Percentiles rank a stretch among this genome's conserved stretches.
These are phyloP conservation scores for Stereocaulon alpinum DNA, from an alignment of 495 filamentous ascomycete species.

Conservation along the genomic window DNA sequence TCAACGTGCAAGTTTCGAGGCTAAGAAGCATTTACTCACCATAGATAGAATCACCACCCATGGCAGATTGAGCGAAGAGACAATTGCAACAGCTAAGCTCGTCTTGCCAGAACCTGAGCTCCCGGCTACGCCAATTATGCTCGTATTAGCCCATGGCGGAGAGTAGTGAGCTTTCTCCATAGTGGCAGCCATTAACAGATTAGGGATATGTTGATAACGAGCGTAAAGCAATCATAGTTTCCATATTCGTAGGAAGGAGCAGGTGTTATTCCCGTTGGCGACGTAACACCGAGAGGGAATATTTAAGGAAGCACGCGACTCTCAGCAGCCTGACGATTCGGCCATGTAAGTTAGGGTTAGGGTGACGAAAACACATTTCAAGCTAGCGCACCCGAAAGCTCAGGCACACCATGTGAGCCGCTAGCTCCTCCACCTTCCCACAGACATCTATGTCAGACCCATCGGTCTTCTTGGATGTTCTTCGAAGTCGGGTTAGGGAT, in stretches of 20 bases:
- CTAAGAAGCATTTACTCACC: constrained; percentile 38
- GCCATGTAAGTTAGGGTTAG: too few species aligned
- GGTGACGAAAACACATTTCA: background rate
- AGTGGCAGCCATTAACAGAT: background rate
- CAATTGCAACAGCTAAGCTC: constrained; percentile 86
- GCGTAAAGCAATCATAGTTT: background rate
- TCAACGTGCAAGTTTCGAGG: background rate
- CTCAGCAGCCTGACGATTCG: too few species aligned
- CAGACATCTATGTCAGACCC: background rate
- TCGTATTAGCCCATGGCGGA: constrained; percentile 87
- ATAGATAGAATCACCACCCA: constrained; percentile 98
- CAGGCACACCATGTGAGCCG: background rate
- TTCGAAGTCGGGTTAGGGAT: background rate
- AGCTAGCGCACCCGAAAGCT: constrained; percentile 4
- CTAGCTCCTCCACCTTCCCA: background rate
- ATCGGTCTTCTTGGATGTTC: background rate
- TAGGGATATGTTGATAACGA: background rate
- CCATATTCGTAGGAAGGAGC: too few species aligned
- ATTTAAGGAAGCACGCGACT: too few species aligned
- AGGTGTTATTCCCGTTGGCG: too few species aligned
- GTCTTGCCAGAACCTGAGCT: constrained; percentile 96
- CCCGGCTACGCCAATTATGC: constrained; percentile 92
- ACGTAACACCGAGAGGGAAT: too few species aligned
- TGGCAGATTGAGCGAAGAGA: constrained; percentile 77
- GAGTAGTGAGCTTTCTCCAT: constrained; percentile 58